Base-by-base conservation (phyloP, 805 yeast genomes). In the Metschnikowia reukaufii region DNA sequence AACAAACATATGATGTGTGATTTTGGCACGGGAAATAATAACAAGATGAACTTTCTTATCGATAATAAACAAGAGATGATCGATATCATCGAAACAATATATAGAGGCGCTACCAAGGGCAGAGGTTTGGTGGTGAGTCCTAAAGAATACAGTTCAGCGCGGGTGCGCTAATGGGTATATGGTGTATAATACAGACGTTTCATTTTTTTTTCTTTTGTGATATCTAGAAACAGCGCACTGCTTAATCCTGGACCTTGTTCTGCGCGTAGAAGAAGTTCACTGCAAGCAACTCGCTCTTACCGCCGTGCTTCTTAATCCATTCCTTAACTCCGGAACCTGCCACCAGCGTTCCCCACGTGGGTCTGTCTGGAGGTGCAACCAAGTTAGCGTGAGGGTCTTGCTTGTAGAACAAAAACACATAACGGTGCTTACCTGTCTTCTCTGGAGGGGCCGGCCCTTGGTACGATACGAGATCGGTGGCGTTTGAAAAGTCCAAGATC, bases 1-100 rank as follows among this genome's bases (percentile, higher is more conserved):
- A 92, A 92, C 68, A 86, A 89, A 64, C 98, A 92, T 65, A 91
- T 92, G 96, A 83, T 94, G 95, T 88, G 97, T 67, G 99, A 94
- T 72, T 90, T 91, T 65, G 99, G 99, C 2, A 94, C 98, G 0
- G 99, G 99, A 27, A 90, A 94, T 63, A 94, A 94, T 67, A 94
- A 94, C 73, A 92, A 94, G 73, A 72, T 94, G 71, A 90, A 89
- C 61, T 92, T 92, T 66, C 59, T 63, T 43, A 75, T 81, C 10
- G 83, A 80, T 35, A 88, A 88, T 62, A 83, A 85, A 50, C 97
- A 92, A 63, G 97, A 90, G 56, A 67, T 94, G 74, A 86, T 94
- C 17, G 98, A 92, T 64, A 86, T 94, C 25, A 69, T 94, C 9
- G 99, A 94, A 60, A 84, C 91, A 0, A 81, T 92, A 0, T 94